These are phyloP conservation scores for Triticum turgidum DNA, from an alignment of 176 grass and related monocot species.

Conservation along the genomic window DNA sequence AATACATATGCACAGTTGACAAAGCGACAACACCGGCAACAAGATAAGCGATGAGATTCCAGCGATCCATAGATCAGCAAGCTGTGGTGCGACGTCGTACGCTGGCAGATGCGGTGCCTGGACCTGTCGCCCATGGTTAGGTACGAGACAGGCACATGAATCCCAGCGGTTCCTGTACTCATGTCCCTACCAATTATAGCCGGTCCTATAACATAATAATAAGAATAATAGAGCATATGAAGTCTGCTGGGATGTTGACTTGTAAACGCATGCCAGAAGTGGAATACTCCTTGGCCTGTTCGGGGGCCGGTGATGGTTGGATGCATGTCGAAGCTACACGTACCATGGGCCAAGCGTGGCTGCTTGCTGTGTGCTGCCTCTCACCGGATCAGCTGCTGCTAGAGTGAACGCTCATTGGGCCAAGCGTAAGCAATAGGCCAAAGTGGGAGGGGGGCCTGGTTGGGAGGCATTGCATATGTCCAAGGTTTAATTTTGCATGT, in stretches of 20 bases:
- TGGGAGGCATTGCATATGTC: background rate
- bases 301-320: background rate
- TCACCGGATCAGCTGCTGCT: background rate
- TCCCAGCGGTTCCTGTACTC: background rate
- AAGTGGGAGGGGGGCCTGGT: too few species aligned
- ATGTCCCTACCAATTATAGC: background rate
- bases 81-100: background rate
- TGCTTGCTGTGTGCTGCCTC: background rate
- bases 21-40: background rate
- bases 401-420: too few species aligned
- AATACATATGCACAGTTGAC: too few species aligned
- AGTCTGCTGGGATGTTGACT: background rate
- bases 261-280: background rate
- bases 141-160: background rate
- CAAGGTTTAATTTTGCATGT: background rate
- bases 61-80: background rate
- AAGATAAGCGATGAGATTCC: too few species aligned
- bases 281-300: background rate
- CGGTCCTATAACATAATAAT: background rate
- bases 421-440: background rate
- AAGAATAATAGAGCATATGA: too few species aligned
- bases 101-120: background rate
- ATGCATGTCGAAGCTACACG: background rate
- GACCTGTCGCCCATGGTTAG: background rate
- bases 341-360: background rate